Evolutionary conservation across 1,284 basidiomycete genomes (phyloP).

Genomic region (Moesziomyces antarcticus): DNA sequence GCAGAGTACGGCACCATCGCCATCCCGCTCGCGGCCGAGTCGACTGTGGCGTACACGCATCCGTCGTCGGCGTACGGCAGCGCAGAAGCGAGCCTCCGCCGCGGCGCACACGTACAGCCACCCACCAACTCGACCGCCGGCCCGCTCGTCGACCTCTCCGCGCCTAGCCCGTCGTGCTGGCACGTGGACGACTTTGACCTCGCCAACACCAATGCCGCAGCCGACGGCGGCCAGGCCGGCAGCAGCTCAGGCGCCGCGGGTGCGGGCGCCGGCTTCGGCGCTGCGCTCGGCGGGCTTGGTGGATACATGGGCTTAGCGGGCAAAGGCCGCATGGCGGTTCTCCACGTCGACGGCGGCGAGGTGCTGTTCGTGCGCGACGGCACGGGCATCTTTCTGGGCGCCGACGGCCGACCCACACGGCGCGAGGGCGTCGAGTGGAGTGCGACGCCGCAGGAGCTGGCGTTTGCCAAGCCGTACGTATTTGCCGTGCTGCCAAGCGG

Average conservation of each 20-base stretch:
- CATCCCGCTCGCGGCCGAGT: conserved; percentile 67
- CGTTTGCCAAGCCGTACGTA: conserved; percentile 84
- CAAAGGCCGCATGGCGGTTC: conserved; percentile 76
- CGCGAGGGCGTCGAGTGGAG: conserved; percentile 79
- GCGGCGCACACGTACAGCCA: conserved; percentile 39
- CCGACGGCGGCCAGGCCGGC: conserved; percentile 8
- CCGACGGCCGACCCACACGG: conserved; percentile 77
- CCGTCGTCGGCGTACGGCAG: conserved; percentile 30
- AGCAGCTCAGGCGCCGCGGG: conserved; percentile 20
- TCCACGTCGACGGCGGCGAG: conserved; percentile 73
- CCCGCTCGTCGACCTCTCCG: conserved; percentile 41
- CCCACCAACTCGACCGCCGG: conserved; percentile 43
- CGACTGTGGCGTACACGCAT: conserved; percentile 45
- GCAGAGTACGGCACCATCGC: conserved; percentile 82
- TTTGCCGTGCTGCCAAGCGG: conserved; percentile 70
- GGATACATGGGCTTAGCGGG: conserved; percentile 86
- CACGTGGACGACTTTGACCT: conserved; percentile 49
- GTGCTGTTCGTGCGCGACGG: conserved; percentile 44
- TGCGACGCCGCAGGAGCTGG: conserved; percentile 82
- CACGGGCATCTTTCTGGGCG: conserved; percentile 75
- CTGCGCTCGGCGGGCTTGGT: conserved; percentile 74
- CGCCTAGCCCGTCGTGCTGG: conserved; percentile 34
- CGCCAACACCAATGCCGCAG: conserved; percentile 9
- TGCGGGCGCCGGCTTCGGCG: conserved; percentile 30
- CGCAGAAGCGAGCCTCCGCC: conserved; percentile 12